These are phyloP conservation scores for Penicillium sp. DNA, from an alignment of 2,329 filamentous ascomycete species.

Conservation along the genomic window DNA sequence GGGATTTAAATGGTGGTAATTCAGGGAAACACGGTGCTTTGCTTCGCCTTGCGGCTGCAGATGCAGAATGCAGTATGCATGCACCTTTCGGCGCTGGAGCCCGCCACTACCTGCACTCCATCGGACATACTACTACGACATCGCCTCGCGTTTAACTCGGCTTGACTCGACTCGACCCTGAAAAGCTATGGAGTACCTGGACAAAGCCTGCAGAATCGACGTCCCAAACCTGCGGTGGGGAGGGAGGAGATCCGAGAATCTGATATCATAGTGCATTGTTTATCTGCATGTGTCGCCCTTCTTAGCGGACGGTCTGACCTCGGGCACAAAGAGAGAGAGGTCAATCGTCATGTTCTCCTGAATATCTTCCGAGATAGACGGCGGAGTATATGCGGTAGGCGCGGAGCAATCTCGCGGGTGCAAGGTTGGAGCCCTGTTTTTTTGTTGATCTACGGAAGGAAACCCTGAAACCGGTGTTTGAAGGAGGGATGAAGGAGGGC, in stretches of 20 bases:
- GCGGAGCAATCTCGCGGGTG: not conserved
- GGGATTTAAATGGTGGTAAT: not conserved
- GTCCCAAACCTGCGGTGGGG: not conserved
- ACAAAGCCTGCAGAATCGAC: not conserved
- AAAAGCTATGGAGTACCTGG: not conserved
- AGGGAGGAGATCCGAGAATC: not conserved
- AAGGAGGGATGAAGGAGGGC: no score
- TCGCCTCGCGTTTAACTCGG: not conserved
- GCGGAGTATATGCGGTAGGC: not conserved
- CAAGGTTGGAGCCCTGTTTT: not conserved
- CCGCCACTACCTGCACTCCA: not conserved
- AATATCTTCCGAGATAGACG: no score
- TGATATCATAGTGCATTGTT: slow-evolving; percentile 8
- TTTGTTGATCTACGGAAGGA: not conserved
- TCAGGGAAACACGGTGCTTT: not conserved
- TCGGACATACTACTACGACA: not conserved
- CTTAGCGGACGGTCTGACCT: not conserved
- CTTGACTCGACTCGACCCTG: not conserved
- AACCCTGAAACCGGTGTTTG: no score
- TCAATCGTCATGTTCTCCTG: no score
- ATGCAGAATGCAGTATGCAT: not conserved
- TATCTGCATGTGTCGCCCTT: not conserved
- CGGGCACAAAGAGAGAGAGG: not conserved
- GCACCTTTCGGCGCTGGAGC: not conserved
- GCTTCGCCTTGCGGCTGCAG: not conserved